A percentile compares a stretch with the other conserved stretches of the same genome.
These are phyloP conservation scores for Scytalidium sp. DNA, from an alignment of 2,329 filamentous ascomycete species.

Conservation along the genomic window DNA sequence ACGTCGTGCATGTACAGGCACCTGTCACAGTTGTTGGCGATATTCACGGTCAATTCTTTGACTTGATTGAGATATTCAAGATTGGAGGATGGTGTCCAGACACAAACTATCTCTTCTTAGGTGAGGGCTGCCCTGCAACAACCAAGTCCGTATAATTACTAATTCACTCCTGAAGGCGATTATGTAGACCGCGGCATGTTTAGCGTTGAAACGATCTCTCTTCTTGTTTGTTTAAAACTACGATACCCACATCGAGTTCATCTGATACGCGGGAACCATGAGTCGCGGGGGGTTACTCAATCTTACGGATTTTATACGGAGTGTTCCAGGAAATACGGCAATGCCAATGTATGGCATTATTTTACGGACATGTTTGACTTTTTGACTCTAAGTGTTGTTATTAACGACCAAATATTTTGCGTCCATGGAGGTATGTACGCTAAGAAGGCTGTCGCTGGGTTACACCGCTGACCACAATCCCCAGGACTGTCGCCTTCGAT, in stretches of 20 bases:
- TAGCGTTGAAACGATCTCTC: conserved; percentile 96
- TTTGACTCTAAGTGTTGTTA: conserved; percentile 92
- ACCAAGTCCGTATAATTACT: conserved; percentile 2
- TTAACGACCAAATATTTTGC: conserved; percentile 98
- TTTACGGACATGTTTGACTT: conserved; percentile 99
- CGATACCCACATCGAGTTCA: conserved; percentile 95
- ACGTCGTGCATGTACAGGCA: conserved; percentile 94
- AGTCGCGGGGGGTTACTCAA: conserved; percentile 95
- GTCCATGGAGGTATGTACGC: conserved; percentile 75
- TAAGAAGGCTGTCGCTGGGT: neutral
- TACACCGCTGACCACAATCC: neutral
- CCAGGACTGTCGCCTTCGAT: conserved; percentile 81
- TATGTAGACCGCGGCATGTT: conserved; percentile 99
- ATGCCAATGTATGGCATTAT: conserved; percentile 98
- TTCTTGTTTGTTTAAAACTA: conserved; percentile 94
- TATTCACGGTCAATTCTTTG: conserved; percentile 98
- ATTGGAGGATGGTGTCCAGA: conserved; percentile 97
- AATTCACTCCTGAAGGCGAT: conserved; percentile 60
- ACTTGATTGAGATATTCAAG: conserved; percentile 98
- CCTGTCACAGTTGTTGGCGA: conserved; percentile 97
- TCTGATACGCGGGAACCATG: conserved; percentile 95
- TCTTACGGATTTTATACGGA: conserved; percentile 99
- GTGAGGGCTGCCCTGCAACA: conserved; percentile 42
- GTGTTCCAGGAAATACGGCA: conserved; percentile 96
- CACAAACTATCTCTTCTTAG: conserved; percentile 96